A percentile compares a stretch with the other conserved stretches of the same genome.
phyloP scores from a whole-genome alignment of 2,329 filamentous ascomycete species.

The Madurella fahalii region DNA sequence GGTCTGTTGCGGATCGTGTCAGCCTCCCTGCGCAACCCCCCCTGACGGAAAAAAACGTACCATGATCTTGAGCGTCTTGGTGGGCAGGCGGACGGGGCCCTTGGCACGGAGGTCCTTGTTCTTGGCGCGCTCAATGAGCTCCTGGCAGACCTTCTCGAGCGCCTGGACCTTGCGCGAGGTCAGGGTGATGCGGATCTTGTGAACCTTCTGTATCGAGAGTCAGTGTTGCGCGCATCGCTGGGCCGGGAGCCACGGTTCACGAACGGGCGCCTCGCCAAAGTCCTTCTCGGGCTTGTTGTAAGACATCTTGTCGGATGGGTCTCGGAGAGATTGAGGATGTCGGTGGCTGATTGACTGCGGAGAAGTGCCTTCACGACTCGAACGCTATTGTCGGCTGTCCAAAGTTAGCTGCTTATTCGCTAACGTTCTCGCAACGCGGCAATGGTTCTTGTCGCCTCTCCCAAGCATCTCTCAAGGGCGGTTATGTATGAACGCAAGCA shows the following conservation, averaged over 20 bases:
- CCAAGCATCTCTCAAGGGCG: neutral
- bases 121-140: conserved; percentile 98
- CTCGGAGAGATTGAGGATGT: conserved; percentile 22
- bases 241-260: conserved; percentile 32
- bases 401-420: neutral
- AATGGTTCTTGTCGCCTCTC: neutral
- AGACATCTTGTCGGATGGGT: conserved; percentile 64
- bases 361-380: conserved; percentile 70
- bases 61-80: conserved; percentile 30
- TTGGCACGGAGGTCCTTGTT: conserved; percentile 98
- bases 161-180: conserved; percentile 86
- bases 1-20: conserved; percentile 75
- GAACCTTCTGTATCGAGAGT: conserved; percentile 15
- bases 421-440: neutral
- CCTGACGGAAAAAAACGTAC: conserved; percentile 2
- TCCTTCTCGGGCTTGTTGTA: conserved; percentile 96
- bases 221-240: neutral
- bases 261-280: conserved; percentile 79
- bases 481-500: neutral
- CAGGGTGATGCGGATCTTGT: conserved; percentile 25
- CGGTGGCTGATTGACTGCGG: conserved; percentile 10
- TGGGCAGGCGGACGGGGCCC: conserved; percentile 74
- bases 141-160: conserved; percentile 96
- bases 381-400: conserved; percentile 45
- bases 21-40: neutral